Evolutionary conservation across 1,284 basidiomycete genomes (phyloP).

Genomic region (Irpex sp.): DNA sequence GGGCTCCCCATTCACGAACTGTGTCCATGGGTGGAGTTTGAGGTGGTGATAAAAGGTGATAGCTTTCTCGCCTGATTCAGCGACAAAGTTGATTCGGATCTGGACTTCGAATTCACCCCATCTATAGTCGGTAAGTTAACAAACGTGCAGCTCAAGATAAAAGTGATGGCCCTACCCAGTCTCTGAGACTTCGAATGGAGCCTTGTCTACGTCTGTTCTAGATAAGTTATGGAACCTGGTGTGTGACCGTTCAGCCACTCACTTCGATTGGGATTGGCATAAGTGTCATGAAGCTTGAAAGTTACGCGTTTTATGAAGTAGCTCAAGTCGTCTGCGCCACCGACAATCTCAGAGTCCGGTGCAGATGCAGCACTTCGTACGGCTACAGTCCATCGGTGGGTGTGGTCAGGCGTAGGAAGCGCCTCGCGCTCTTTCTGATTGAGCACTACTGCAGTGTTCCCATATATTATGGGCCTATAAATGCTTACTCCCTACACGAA

Average conservation of each 20-base stretch:
- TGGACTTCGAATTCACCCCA: constrained; percentile 99
- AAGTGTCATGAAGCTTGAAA: constrained; percentile 98
- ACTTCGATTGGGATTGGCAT: constrained; percentile 89
- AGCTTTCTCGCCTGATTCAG: constrained; percentile 91
- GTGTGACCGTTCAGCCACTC: constrained; percentile 27
- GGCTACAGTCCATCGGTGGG: constrained; percentile 96
- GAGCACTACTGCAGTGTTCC: constrained; percentile 88
- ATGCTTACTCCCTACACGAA: constrained; percentile 77
- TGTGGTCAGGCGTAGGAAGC: constrained; percentile 68
- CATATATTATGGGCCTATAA: constrained; percentile 91
- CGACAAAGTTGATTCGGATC: constrained; percentile 91
- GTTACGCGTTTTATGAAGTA: constrained; percentile 94
- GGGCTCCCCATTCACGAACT: constrained; percentile 45
- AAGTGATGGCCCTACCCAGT: constrained; percentile 60
- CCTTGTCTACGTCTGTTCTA: constrained; percentile 78
- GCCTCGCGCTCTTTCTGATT: constrained; percentile 71
- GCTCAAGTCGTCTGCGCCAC: constrained; percentile 83
- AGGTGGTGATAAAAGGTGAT: constrained; percentile 88
- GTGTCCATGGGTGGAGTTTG: constrained; percentile 93
- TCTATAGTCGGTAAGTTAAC: constrained; percentile 34
- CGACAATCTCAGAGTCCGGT: constrained; percentile 66
- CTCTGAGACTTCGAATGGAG: constrained; percentile 93
- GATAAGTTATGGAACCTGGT: not conserved
- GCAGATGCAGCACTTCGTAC: constrained; percentile 76
- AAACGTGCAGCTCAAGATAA: not conserved